Conservation (phyloP, 148 eudicot species). For the Limonium bicolor region DNA sequence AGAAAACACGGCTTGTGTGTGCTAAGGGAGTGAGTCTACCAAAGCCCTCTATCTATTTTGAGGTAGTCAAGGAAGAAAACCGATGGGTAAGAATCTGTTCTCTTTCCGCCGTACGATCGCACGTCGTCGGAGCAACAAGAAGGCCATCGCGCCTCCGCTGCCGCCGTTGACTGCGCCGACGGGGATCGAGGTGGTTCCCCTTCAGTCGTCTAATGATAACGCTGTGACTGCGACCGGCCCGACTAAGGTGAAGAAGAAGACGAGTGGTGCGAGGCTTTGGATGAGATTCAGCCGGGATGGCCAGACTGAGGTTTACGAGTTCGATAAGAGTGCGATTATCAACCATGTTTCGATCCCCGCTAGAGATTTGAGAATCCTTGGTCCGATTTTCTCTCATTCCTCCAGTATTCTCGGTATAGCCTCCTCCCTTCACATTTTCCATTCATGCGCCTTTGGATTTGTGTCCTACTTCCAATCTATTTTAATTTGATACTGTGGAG, state of each 20-base stretch:
- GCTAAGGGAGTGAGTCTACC: too few relatives aligned
- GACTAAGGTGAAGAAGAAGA: slow-evolving; percentile 52
- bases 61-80: too few relatives aligned
- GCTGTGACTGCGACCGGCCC: slow-evolving; percentile 11
- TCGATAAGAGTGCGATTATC: slow-evolving; percentile 58
- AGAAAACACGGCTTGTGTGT: too few relatives aligned
- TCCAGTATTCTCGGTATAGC: slow-evolving; percentile 90
- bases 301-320: slow-evolving; percentile 64
- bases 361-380: slow-evolving; percentile 87
- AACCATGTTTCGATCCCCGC: slow-evolving; percentile 68
- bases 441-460: neutral
- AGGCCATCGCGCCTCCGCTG: slow-evolving; percentile 1
- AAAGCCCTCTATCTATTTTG: too few relatives aligned
- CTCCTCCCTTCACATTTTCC: neutral
- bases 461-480: neutral
- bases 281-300: slow-evolving; percentile 65
- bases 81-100: slow-evolving; percentile 41
- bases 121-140: slow-evolving; percentile 20
- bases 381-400: slow-evolving; percentile 82
- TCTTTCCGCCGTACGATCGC: slow-evolving; percentile 18
- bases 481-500: too few relatives aligned
- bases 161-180: neutral
- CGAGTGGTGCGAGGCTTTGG: slow-evolving; percentile 67
- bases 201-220: neutral
- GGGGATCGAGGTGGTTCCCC: slow-evolving; percentile 14